Conservation (phyloP, 2,329 filamentous ascomycete genomes). For the Trichoderma breve region DNA sequence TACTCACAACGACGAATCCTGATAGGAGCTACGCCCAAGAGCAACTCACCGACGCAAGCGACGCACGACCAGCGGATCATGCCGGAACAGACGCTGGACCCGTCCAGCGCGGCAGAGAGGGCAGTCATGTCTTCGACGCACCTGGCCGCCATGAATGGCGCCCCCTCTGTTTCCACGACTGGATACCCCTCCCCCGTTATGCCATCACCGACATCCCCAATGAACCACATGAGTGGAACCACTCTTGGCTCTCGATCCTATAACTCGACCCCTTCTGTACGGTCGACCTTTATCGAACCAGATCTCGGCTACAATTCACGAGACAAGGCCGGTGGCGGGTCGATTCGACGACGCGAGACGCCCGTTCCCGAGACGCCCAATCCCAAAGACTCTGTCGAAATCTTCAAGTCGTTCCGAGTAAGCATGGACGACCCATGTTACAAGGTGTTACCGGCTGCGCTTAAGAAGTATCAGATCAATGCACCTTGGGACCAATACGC, state of each 20-base stretch:
- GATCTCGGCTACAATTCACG: constrained; percentile 39
- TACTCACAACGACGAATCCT: constrained; percentile 75
- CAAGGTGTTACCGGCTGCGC: constrained; percentile 90
- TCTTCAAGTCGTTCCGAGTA: constrained; percentile 98
- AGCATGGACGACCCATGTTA: constrained; percentile 98
- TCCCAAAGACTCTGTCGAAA: constrained; percentile 71
- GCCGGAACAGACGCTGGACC: constrained; percentile 65
- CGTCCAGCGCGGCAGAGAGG: constrained; percentile 64
- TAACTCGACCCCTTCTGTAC: constrained; percentile 53
- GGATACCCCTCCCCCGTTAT: constrained; percentile 64
- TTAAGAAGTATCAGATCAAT: constrained; percentile 98
- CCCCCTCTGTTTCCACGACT: constrained; percentile 43
- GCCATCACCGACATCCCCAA: constrained; percentile 68
- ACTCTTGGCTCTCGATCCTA: constrained; percentile 63
- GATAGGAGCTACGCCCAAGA: constrained; percentile 71
- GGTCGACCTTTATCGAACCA: constrained; percentile 54
- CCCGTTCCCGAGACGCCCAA: constrained; percentile 61
- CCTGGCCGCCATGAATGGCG: constrained; percentile 67
- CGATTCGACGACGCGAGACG: constrained; percentile 54
- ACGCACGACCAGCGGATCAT: constrained; percentile 61
- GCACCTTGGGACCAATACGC: constrained; percentile 97
- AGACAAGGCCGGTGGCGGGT: constrained; percentile 28
- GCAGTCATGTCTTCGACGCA: constrained; percentile 67
- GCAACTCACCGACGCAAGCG: constrained; percentile 69
- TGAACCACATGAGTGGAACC: constrained; percentile 50